A percentile compares a stretch with the other conserved stretches of the same genome.
Conservation (phyloP, 208 protist species). For the Leishmania lainsoni region DNA sequence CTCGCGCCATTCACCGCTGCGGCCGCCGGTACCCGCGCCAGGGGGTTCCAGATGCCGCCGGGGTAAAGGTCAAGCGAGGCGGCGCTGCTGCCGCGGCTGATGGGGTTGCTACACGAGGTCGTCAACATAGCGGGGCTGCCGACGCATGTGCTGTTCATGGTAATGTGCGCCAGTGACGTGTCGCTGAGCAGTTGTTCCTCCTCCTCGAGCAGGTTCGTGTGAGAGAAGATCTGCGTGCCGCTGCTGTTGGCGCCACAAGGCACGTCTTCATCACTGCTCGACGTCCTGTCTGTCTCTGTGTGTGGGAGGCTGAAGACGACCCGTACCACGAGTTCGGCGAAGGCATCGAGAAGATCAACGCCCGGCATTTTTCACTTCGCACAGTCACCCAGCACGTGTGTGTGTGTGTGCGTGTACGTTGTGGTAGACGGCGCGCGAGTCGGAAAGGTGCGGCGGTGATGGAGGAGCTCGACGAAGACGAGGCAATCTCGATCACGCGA, state of each 20-base stretch:
- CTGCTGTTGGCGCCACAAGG: constrained; percentile 19
- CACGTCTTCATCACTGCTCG: constrained; percentile 15
- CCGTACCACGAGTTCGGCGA: constrained; percentile 70
- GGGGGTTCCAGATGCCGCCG: constrained; percentile 28
- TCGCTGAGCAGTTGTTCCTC: background rate
- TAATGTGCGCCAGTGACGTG: background rate
- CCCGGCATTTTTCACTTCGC: constrained; percentile 37
- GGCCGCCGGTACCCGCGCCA: background rate
- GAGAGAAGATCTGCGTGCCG: constrained; percentile 23
- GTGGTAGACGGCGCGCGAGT: too few relatives aligned
- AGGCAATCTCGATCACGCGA: too few relatives aligned
- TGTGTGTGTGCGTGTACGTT: background rate
- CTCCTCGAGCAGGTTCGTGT: constrained; percentile 6
- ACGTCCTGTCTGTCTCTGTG: constrained; percentile 5
- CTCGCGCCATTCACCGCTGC: background rate
- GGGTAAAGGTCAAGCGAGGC: constrained; percentile 30
- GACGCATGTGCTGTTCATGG: background rate
- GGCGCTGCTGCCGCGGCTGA: constrained; percentile 24
- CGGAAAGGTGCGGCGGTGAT: too few relatives aligned
- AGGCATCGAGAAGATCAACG: constrained; percentile 62
- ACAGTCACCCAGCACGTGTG: too few relatives aligned
- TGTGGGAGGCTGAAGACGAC: constrained; percentile 63
- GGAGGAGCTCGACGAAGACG: too few relatives aligned
- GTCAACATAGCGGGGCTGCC: background rate
- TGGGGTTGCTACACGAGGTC: constrained; percentile 2